Evolutionary conservation across 2,329 filamentous ascomycete species (phyloP), one percentile per base, ranked within the genome.

Genomic region (Anthostomella pinea): DNA sequence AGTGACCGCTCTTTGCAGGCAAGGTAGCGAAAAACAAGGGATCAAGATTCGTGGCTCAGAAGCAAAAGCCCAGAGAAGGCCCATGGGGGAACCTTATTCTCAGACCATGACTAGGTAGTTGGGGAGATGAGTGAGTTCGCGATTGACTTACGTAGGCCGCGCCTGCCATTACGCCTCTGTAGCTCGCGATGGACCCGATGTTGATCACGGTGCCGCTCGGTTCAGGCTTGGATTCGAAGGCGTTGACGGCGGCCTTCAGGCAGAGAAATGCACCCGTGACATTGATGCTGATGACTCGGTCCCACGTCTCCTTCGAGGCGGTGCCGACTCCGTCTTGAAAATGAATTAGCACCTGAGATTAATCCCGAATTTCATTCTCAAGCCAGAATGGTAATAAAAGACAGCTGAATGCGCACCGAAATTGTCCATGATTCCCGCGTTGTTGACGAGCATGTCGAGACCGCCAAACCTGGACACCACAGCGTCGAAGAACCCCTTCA

Each of bases 401-500:
- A n/a, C n/a, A n/a, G n/a, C n/a, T n/a, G n/a, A n/a, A n/a, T n/a
- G n/a, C n/a, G n/a, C n/a, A n/a, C n/a, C 69, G 46, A 80, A 77
- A 18, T 58, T 62, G 50, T 81, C 77, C 62, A 77, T 73, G 38
- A 80, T 64, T 15, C 70, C 77, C 8, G 75, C 75, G 42, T 75
- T 76, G 59, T 79, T 79, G 50, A 80, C 57, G 5, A 81, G 60
- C n/a, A 79, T 62, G 54, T 82, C 77, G 13, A 77, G 54, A n/a
- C 63, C 60, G 18, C 65, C 66, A 42, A 72, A 75, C 14, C 40
- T 45, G 19, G 38, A 18, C 2, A 35, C 30, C 19, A 30, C 44
- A 14, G 41, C 45, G 19, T 42, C 46, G 26, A 65, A 45, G 22
- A 65, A 54, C 6, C 33, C 18, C 26, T 56, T 39, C 10, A 63